These are phyloP conservation scores for Kingdonia uniflora DNA, from an alignment of 164 flowering plant species.

Conservation along the genomic window DNA sequence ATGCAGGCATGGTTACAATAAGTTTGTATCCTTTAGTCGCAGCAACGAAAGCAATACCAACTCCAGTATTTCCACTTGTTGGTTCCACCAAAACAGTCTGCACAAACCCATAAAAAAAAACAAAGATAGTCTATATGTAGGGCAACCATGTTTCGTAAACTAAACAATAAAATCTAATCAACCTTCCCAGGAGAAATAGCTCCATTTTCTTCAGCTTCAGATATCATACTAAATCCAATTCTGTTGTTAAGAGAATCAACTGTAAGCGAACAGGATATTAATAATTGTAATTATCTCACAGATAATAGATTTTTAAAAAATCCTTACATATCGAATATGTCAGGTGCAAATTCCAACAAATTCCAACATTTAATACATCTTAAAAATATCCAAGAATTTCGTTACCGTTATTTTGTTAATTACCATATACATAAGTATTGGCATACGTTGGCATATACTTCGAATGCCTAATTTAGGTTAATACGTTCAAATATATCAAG, in stretches of 20 bases:
- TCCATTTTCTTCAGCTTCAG: constrained; percentile 67
- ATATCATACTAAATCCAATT: constrained; percentile 64
- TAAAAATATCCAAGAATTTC: no score
- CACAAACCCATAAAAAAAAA: constrained; percentile 9
- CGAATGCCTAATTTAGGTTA: no score
- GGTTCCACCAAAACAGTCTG: constrained; percentile 76
- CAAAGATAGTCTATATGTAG: background rate
- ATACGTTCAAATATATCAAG: no score
- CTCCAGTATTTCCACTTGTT: constrained; percentile 81
- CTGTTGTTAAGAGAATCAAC: constrained; percentile 20
- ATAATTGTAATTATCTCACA: no score
- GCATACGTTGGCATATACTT: no score
- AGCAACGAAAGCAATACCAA: constrained; percentile 78
- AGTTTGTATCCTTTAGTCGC: constrained; percentile 70
- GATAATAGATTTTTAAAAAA: no score
- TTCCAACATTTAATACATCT: no score
- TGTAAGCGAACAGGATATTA: no score
- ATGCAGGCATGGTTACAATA: constrained; percentile 74
- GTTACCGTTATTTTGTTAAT: no score
- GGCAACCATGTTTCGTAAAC: background rate
- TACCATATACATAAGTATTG: no score
- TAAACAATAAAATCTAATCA: background rate
- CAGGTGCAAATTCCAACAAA: no score
- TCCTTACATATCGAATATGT: no score
- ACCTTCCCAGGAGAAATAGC: constrained; percentile 71